A percentile compares a stretch with the other conserved stretches of the same genome.
Evolutionary conservation across 2,329 filamentous ascomycete species (phyloP).

Genomic region (Fusarium protoensiforme): DNA sequence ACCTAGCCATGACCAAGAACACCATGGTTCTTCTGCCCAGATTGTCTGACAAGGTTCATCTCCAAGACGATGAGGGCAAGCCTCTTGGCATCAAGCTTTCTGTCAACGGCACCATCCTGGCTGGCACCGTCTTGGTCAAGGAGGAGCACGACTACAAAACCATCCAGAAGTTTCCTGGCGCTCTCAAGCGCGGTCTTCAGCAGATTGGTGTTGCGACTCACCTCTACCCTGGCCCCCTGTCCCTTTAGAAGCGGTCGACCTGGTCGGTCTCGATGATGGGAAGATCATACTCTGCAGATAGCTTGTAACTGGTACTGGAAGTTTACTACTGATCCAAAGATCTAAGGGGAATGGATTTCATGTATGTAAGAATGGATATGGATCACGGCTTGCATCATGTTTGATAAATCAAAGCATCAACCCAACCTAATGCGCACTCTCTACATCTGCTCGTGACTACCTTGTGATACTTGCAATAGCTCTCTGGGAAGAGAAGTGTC

Average conservation of each 20-base stretch:
- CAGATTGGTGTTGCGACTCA: conserved; percentile 47
- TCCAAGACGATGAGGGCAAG: conserved; percentile 43
- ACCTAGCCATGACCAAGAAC: conserved; percentile 67
- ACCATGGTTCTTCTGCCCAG: conserved; percentile 67
- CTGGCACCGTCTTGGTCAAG: conserved; percentile 73
- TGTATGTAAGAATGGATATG: background rate
- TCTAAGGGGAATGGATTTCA: background rate
- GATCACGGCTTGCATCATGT: background rate
- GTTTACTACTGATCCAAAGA: background rate
- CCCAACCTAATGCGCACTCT: background rate
- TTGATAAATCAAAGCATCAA: background rate
- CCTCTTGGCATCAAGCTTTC: conserved; percentile 56
- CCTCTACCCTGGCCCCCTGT: background rate
- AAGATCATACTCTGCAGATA: background rate
- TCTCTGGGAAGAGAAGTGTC: background rate
- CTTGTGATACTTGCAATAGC: background rate
- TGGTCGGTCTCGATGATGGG: background rate
- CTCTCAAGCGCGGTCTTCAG: conserved; percentile 38
- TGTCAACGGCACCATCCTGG: conserved; percentile 72
- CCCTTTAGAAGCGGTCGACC: background rate
- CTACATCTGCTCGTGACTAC: background rate
- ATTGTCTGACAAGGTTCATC: conserved; percentile 59
- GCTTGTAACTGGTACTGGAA: background rate
- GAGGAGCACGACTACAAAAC: conserved; percentile 67
- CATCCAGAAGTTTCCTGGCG: conserved; percentile 52